A percentile compares a stretch with the other conserved stretches of the same genome.
These are phyloP conservation scores for Colletotrichum sp. DNA, from an alignment of 2,329 filamentous ascomycete genomes.

Conservation along the genomic window DNA sequence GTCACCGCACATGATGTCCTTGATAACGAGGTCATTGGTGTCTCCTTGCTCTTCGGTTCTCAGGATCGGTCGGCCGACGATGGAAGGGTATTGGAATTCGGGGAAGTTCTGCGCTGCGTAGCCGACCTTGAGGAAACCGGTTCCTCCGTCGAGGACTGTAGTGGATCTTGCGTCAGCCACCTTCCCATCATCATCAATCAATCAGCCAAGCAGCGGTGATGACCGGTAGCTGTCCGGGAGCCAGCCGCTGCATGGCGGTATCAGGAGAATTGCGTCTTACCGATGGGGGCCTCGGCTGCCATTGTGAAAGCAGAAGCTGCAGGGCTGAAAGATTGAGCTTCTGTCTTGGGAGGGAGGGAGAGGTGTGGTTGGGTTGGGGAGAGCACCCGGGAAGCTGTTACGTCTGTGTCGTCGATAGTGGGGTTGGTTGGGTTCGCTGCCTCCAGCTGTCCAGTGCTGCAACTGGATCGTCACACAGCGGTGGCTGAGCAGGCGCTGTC, in stretches of 20 bases:
- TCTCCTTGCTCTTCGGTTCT: conserved; percentile 83
- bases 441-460: conserved; percentile 5
- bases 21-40: conserved; percentile 69
- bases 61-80: conserved; percentile 96
- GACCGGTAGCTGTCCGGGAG: not conserved
- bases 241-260: not conserved
- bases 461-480: conserved; percentile 15
- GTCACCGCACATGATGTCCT: conserved; percentile 99
- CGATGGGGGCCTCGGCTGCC: conserved; percentile 61
- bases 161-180: conserved; percentile 20
- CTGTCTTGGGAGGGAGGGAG: conserved; percentile 31
- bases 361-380: conserved; percentile 12
- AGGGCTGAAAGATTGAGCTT: conserved; percentile 11
- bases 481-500: conserved; percentile 24
- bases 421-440: conserved; percentile 15
- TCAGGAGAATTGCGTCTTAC: conserved; percentile 38
- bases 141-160: conserved; percentile 97
- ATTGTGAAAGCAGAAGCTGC: conserved; percentile 38
- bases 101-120: conserved; percentile 99
- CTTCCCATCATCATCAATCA: conserved; percentile 4
- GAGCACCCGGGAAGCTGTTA: conserved; percentile 19
- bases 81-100: conserved; percentile 97
- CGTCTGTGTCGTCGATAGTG: conserved; percentile 23
- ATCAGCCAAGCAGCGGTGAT: not conserved
- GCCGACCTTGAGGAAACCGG: conserved; percentile 99